Evolutionary conservation across 495 filamentous ascomycete species (phyloP).

Genomic region (Podospora pseudocomata): DNA sequence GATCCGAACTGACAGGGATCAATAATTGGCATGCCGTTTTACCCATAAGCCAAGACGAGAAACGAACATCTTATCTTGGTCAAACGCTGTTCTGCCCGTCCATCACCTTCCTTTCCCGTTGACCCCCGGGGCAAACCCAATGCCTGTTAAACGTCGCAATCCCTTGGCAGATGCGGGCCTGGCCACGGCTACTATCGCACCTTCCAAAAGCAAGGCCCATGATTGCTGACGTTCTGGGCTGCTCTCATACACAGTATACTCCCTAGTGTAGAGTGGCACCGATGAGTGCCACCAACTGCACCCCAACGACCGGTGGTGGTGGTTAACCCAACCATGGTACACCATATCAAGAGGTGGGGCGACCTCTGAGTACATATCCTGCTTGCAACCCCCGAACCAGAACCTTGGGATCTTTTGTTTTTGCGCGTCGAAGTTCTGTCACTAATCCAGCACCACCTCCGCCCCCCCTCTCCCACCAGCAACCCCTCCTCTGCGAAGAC

Average conservation of each 20-base stretch:
- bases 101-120: constrained; percentile 13
- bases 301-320: not conserved
- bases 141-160: not conserved
- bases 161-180: not conserved
- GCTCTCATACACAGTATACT: not conserved
- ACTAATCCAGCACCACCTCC: not conserved
- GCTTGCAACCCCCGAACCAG: not conserved
- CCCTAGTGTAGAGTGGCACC: not conserved
- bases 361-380: not conserved
- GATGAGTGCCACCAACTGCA: not conserved
- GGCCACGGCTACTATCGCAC: not conserved
- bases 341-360: constrained; percentile 1
- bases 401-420: constrained; percentile 6
- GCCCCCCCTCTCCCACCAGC: not conserved
- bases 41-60: constrained; percentile 9
- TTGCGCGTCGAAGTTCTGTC: not conserved
- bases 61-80: constrained; percentile 9
- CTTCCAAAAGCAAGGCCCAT: not conserved
- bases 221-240: constrained; percentile 2
- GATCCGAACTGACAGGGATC: not conserved
- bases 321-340: not conserved
- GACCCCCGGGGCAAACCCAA: not conserved
- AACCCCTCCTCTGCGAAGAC: not conserved
- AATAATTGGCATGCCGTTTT: constrained; percentile 5
- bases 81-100: not conserved